Percentiles rank a stretch among this genome's conserved stretches.
These are phyloP conservation scores for Pythium scleroteichum DNA, from an alignment of 352 stramenopile genomes.

Conservation along the genomic window DNA sequence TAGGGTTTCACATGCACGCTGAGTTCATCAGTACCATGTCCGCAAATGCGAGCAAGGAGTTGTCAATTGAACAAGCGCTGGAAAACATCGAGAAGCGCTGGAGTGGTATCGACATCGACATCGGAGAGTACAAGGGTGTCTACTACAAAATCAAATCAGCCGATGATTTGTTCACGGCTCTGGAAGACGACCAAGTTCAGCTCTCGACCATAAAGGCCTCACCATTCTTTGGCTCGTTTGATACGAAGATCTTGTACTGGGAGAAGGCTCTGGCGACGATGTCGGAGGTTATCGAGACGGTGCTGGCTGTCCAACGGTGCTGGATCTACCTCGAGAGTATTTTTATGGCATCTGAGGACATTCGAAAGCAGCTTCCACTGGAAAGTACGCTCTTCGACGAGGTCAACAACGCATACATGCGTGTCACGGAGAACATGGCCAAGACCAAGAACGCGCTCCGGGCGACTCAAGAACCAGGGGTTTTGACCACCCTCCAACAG, in stretches of 20 bases:
- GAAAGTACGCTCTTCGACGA: slow-evolving; percentile 87
- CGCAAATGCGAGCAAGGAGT: slow-evolving; percentile 90
- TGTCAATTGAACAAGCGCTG: slow-evolving; percentile 91
- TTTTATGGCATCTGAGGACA: slow-evolving; percentile 95
- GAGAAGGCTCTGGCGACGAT: slow-evolving; percentile 83
- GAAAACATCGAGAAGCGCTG: slow-evolving; percentile 89
- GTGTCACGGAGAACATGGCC: slow-evolving; percentile 73
- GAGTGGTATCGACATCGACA: slow-evolving; percentile 86
- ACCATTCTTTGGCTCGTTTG: slow-evolving; percentile 92
- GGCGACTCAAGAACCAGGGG: slow-evolving; percentile 58
- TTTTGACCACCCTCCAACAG: slow-evolving; percentile 63
- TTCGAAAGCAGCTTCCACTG: slow-evolving; percentile 91
- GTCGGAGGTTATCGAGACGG: slow-evolving; percentile 90
- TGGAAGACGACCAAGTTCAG: slow-evolving; percentile 92
- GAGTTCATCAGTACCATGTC: slow-evolving; percentile 92
- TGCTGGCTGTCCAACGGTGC: slow-evolving; percentile 90
- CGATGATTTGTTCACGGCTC: slow-evolving; percentile 89
- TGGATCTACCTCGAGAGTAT: slow-evolving; percentile 96
- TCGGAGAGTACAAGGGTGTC: slow-evolving; percentile 90
- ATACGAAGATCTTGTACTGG: slow-evolving; percentile 88
- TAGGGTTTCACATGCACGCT: slow-evolving; percentile 85
- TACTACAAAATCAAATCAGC: slow-evolving; percentile 93
- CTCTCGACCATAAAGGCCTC: slow-evolving; percentile 94
- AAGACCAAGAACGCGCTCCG: slow-evolving; percentile 77
- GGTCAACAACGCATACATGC: slow-evolving; percentile 79